Conservation (phyloP, 805 yeast species). For the Saccharomycopsis fermentans region DNA sequence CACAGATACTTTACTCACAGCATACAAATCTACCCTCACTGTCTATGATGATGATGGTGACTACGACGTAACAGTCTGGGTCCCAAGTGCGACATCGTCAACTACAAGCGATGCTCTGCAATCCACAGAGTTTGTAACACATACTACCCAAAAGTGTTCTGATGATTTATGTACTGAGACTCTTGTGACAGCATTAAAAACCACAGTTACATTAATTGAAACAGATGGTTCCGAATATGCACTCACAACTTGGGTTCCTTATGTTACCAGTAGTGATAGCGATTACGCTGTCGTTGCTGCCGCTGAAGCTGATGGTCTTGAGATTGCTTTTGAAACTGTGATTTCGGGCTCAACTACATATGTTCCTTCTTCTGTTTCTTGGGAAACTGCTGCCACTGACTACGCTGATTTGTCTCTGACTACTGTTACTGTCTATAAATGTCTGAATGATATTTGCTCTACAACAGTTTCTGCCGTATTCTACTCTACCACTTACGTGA, state of each 20-base stretch:
- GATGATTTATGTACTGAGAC: conserved; percentile 12
- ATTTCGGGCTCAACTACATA: conserved; percentile 3
- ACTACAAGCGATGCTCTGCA: conserved; percentile 16
- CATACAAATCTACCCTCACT: conserved; percentile 9
- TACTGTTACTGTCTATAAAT: conserved; percentile 13
- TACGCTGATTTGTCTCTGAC: conserved; percentile 3
- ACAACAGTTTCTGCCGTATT: conserved; percentile 16
- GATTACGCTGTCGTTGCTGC: conserved; percentile 7
- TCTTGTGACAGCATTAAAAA: conserved; percentile 10
- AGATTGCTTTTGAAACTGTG: not conserved
- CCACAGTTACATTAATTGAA: conserved; percentile 14
- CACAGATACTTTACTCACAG: conserved; percentile 9
- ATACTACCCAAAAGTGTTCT: conserved; percentile 9
- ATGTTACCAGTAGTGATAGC: conserved; percentile 5
- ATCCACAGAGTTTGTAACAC: conserved; percentile 3
- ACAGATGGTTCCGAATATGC: conserved; percentile 9
- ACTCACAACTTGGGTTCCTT: conserved; percentile 17
- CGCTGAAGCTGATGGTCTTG: conserved; percentile 3
- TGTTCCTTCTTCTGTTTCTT: conserved; percentile 5
- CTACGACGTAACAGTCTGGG: conserved; percentile 13
- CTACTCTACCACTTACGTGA: conserved; percentile 15
- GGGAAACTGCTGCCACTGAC: not conserved
- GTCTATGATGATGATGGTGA: conserved; percentile 15
- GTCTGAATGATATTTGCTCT: conserved; percentile 12
- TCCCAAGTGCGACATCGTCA: conserved; percentile 12